Evolutionary conservation across 2,329 filamentous ascomycete genomes (phyloP), one percentile per base, ranked within the genome.

Genomic region (Aaosphaeria arxii): DNA sequence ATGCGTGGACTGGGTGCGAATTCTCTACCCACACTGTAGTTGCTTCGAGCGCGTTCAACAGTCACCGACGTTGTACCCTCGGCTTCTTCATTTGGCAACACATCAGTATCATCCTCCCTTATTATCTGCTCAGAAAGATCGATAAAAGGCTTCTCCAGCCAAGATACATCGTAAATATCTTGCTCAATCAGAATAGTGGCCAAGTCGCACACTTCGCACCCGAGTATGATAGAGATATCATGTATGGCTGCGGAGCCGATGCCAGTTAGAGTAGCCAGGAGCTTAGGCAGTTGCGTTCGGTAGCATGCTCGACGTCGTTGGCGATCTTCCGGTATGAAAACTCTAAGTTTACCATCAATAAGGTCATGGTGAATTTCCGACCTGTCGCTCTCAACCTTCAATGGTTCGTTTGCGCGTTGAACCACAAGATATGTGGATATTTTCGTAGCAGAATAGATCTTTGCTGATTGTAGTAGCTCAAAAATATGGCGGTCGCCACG

Each of bases 81-180:
- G 4, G 9, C 9, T 36, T 13, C 13, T 11, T 9, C 9, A 11
- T 9, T 11, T 11, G 33, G 33, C 13, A 13, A 11, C 9, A 11
- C 9, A 3, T 11, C 13, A 36, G 4, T 13, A 2, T 9, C 9
- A 36, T 36, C 33, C 4, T 36, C 33, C 33, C 33, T 2, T 36
- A 11, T 13, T 9, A 13, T 36, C 9, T 9, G 33, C 39, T n/a
- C 39, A 2, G 42, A 17, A 2, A 50, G 32, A 1, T 47, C 40
- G 2, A 53, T 13, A 7, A 47, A 39, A 5, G 56, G 56, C 35
- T 50, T 52, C 29, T 51, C 36, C 11, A 62, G 55, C 57, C 58
- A 62, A 7, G 36, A 38, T 3, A 60, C 57, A 1, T 29, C 2
- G 7, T 51, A 30, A 30, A 60, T 55, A 13, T 62, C 57, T n/a